phyloP scores from a whole-genome alignment of 106 monocot genomes.

The Dioscorea alata region DNA sequence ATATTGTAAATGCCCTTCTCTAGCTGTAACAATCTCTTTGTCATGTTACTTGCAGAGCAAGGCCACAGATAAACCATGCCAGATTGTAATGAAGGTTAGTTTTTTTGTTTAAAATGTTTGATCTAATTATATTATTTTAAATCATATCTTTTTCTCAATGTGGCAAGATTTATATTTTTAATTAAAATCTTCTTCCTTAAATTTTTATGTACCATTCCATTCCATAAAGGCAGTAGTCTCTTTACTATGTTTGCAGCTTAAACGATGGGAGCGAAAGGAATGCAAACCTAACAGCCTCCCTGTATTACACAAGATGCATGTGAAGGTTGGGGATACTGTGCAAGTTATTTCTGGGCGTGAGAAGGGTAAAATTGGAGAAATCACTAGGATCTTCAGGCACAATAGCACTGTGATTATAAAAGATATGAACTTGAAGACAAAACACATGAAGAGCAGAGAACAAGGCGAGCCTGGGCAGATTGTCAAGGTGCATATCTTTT shows the following conservation, averaged over 20 bases:
- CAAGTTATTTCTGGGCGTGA: conserved; percentile 81
- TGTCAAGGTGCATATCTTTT: conserved; percentile 43
- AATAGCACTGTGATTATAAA: conserved; percentile 88
- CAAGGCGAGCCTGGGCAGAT: conserved; percentile 85
- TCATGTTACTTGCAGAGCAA: conserved; percentile 31
- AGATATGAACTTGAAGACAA: conserved; percentile 88
- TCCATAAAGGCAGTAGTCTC: no score
- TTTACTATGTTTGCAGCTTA: conserved; percentile 46
- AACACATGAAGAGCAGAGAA: conserved; percentile 90
- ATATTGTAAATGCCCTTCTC: no score
- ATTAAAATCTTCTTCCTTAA: neutral
- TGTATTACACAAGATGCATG: conserved; percentile 92
- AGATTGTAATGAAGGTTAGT: conserved; percentile 66
- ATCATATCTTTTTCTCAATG: neutral
- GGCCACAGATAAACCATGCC: conserved; percentile 33
- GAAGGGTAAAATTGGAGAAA: conserved; percentile 89
- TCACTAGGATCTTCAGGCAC: conserved; percentile 52
- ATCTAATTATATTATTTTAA: neutral
- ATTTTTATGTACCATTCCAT: no score
- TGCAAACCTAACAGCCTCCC: conserved; percentile 97
- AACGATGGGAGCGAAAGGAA: conserved; percentile 87
- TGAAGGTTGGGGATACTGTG: conserved; percentile 91
- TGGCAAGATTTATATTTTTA: neutral
- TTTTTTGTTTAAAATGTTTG: neutral
- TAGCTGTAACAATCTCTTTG: no score